These are phyloP conservation scores for Turnera subulata DNA, from an alignment of 345 rosid species.

Conservation along the genomic window DNA sequence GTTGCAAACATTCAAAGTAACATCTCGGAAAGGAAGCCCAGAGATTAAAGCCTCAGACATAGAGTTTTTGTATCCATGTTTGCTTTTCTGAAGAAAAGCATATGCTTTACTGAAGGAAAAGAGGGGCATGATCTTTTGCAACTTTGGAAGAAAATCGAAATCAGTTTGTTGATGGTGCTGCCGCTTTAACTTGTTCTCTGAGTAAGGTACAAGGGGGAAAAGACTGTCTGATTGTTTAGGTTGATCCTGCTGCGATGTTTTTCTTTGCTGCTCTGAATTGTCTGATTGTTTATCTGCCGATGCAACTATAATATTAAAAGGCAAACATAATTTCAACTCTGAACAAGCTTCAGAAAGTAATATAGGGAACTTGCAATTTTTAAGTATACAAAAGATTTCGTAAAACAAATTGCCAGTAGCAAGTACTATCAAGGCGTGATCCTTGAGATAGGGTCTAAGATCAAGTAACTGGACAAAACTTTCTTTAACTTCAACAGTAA, in stretches of 20 bases:
- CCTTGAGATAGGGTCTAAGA: too few species aligned
- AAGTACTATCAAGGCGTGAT: background rate
- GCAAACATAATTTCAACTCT: background rate
- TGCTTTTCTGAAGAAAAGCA: background rate
- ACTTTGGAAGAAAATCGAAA: conserved; percentile 1
- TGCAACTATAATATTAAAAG: background rate
- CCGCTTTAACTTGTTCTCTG: conserved; percentile 4
- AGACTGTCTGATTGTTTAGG: background rate
- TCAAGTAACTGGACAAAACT: too few species aligned
- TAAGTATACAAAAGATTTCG: too few species aligned
- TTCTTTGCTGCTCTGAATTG: conserved; percentile 3
- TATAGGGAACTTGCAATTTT: too few species aligned
- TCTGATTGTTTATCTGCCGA: background rate
- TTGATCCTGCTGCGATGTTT: conserved; percentile 5
- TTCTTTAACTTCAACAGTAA: background rate
- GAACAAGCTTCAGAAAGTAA: background rate
- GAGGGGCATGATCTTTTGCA: background rate
- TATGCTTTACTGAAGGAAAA: background rate
- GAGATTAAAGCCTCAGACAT: too few species aligned
- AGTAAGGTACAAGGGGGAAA: background rate
- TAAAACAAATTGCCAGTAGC: too few species aligned
- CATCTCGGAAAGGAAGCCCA: background rate
- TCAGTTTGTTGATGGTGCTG: background rate
- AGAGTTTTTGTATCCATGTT: background rate
- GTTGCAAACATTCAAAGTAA: background rate